Conservation (phyloP, 2,329 filamentous ascomycete genomes). For the Paecilomyces variotii region DNA sequence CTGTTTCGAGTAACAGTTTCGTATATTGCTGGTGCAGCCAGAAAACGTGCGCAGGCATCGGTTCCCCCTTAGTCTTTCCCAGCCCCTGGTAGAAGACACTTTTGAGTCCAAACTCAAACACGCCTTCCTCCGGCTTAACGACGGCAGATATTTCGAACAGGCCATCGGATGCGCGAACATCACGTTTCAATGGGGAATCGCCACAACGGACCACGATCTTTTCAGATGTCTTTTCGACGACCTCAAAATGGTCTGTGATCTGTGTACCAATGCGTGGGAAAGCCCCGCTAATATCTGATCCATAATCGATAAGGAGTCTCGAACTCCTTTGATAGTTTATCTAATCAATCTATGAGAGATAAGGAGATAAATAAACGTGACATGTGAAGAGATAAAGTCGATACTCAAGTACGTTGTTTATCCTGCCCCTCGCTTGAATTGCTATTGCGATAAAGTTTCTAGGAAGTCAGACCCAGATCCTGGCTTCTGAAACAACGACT, state of each 20-base stretch:
- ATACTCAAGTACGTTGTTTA: too few relatives aligned
- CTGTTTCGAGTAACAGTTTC: slow-evolving; percentile 50
- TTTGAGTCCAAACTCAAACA: slow-evolving; percentile 59
- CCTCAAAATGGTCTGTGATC: slow-evolving; percentile 66
- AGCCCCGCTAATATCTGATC: too few relatives aligned
- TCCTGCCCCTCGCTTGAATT: too few relatives aligned
- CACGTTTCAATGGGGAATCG: slow-evolving; percentile 52
- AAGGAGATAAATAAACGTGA: too few relatives aligned
- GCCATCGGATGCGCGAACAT: slow-evolving; percentile 53
- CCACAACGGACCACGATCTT: slow-evolving; percentile 59
- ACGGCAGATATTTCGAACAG: slow-evolving; percentile 58
- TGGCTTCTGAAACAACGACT: too few relatives aligned
- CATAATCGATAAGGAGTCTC: too few relatives aligned
- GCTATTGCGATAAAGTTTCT: too few relatives aligned
- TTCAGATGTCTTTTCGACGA: slow-evolving; percentile 54
- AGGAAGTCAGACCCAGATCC: too few relatives aligned
- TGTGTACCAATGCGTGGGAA: slow-evolving; percentile 43
- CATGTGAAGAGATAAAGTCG: too few relatives aligned
- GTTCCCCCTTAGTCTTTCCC: slow-evolving; percentile 33
- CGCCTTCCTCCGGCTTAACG: slow-evolving; percentile 50
- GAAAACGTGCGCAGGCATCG: slow-evolving; percentile 42
- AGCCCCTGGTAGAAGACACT: slow-evolving; percentile 53
- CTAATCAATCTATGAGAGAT: too few relatives aligned
- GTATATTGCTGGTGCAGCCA: slow-evolving; percentile 50
- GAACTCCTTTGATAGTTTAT: too few relatives aligned